phyloP scores from a whole-genome alignment of 331 rosid species.

The Quercus tomentella region DNA sequence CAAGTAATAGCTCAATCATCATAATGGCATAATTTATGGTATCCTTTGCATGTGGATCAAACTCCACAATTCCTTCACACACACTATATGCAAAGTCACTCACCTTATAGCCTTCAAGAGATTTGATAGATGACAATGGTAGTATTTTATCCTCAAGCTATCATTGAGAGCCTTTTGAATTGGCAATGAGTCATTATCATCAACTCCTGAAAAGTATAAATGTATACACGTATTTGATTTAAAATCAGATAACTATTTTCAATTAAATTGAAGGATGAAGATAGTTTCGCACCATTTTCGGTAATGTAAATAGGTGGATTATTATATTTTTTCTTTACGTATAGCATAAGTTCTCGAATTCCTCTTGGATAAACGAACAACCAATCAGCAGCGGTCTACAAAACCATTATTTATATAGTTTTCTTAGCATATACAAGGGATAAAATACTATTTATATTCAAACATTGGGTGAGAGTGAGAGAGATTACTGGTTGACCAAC shows the following conservation, averaged over 20 bases:
- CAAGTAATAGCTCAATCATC: no score
- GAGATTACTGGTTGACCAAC: background rate
- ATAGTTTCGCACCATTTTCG: slow-evolving; percentile 15
- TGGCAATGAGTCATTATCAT: background rate
- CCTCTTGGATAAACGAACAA: slow-evolving; percentile 21
- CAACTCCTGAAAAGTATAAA: background rate
- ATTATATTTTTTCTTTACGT: slow-evolving; percentile 4
- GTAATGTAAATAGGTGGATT: slow-evolving; percentile 19
- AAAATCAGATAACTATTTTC: background rate
- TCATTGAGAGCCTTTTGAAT: slow-evolving; percentile 6
- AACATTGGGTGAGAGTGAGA: background rate
- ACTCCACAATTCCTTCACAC: no score
- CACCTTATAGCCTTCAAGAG: slow-evolving; percentile 15
- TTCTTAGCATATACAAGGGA: background rate
- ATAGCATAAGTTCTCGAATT: slow-evolving; percentile 15
- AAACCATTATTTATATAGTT: background rate
- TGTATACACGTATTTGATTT: background rate
- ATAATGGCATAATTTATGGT: no score
- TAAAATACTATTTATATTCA: no score
- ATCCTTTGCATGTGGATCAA: no score
- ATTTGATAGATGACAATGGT: background rate
- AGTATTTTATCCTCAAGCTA: slow-evolving; percentile 8
- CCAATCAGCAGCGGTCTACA: background rate
- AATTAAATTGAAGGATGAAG: background rate
- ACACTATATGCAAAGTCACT: background rate